Percentiles rank a stretch among this genome's conserved stretches.
phyloP scores from a whole-genome alignment of 352 stramenopile species.

The Pythium rhizo-oryzae region DNA sequence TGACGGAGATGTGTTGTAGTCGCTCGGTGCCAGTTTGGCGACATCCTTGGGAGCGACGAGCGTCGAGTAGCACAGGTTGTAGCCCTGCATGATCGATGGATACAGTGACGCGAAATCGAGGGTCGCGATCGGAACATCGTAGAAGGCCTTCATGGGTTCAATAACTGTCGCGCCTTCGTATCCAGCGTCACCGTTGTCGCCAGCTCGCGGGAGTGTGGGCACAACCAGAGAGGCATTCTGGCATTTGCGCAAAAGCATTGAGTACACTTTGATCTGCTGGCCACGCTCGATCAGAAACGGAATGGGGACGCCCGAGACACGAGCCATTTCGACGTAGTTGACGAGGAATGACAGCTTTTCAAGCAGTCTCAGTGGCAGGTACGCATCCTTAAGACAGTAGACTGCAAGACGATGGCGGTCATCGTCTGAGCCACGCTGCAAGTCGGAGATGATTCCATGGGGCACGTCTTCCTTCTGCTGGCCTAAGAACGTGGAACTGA shows the following conservation, averaged over 20 bases:
- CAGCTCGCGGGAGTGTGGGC: slow-evolving; percentile 93
- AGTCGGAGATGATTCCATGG: slow-evolving; percentile 97
- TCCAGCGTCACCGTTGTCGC: slow-evolving; percentile 74
- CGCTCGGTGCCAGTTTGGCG: slow-evolving; percentile 54
- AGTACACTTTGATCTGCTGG: slow-evolving; percentile 99
- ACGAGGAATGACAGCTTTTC: slow-evolving; percentile 99
- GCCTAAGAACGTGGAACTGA: slow-evolving; percentile 97
- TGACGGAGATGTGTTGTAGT: slow-evolving; percentile 95
- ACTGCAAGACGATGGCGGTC: slow-evolving; percentile 97
- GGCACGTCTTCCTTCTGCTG: slow-evolving; percentile 99
- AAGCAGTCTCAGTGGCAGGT: slow-evolving; percentile 96
- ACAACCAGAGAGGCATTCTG: slow-evolving; percentile 94
- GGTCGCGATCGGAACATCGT: slow-evolving; percentile 98
- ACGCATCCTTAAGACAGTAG: slow-evolving; percentile 99
- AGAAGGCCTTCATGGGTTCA: slow-evolving; percentile 99
- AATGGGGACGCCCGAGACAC: slow-evolving; percentile 98
- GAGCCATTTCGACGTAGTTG: slow-evolving; percentile 99
- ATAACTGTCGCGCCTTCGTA: slow-evolving; percentile 99
- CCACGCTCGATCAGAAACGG: slow-evolving; percentile 98
- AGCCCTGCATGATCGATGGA: slow-evolving; percentile 99
- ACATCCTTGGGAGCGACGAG: slow-evolving; percentile 87
- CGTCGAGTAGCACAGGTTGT: slow-evolving; percentile 99
- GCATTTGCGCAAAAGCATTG: slow-evolving; percentile 98
- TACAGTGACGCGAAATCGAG: slow-evolving; percentile 99
- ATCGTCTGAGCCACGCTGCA: slow-evolving; percentile 95